These are phyloP conservation scores for Mediolabrus comicus DNA, from an alignment of 108 stramenopile genomes.

Conservation along the genomic window DNA sequence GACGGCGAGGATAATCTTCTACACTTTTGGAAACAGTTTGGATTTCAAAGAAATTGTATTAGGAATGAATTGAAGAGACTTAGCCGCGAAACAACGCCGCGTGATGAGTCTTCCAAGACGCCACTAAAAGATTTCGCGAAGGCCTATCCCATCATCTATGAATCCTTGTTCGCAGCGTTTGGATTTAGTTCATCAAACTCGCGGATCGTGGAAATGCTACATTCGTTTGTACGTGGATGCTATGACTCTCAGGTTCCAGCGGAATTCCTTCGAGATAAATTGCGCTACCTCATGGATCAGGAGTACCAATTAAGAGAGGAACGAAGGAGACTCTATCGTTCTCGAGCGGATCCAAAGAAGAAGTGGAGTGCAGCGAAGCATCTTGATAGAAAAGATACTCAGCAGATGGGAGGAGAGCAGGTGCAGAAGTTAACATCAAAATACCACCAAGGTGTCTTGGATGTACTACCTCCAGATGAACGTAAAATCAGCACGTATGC, in stretches of 20 bases:
- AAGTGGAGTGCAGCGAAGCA: background rate
- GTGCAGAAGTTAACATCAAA: background rate
- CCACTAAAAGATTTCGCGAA: slow-evolving; percentile 4
- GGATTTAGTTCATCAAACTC: background rate
- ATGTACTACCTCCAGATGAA: background rate
- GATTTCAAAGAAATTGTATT: background rate
- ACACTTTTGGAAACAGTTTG: background rate
- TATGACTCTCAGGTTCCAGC: background rate
- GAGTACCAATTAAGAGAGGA: background rate
- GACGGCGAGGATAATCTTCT: background rate
- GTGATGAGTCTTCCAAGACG: background rate
- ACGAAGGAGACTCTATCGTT: background rate
- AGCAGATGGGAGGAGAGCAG: slow-evolving; percentile 12
- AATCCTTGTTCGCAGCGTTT: background rate
- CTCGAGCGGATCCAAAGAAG: background rate
- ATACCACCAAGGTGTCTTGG: background rate
- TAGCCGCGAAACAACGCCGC: background rate
- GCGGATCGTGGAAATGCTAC: slow-evolving; percentile 6
- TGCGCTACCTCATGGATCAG: background rate
- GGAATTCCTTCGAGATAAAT: background rate
- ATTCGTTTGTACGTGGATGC: background rate
- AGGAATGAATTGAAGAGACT: background rate
- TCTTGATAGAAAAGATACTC: slow-evolving; percentile 1
- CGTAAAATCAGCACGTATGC: background rate
- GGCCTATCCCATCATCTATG: slow-evolving; percentile 1